phyloP scores from a whole-genome alignment of 352 stramenopile species.

The Phytophthora litchii region DNA sequence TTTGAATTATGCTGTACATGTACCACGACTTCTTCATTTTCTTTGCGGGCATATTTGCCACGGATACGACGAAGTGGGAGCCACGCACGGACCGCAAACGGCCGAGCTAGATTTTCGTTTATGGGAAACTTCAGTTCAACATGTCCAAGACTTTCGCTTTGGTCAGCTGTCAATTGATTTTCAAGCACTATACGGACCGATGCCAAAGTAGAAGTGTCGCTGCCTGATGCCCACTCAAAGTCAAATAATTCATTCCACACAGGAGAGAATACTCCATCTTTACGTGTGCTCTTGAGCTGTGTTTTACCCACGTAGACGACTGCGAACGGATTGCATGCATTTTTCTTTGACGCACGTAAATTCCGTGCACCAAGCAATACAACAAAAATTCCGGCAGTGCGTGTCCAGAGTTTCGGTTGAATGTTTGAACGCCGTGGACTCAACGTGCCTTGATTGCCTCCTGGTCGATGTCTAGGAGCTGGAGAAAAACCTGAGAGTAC shows the following conservation, averaged over 20 bases:
- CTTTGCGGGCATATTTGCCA: conserved; percentile 29
- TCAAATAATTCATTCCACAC: conserved; percentile 85
- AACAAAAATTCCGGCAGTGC: conserved; percentile 52
- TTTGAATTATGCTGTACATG: conserved; percentile 9
- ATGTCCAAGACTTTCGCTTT: conserved; percentile 70
- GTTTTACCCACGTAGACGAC: conserved; percentile 59
- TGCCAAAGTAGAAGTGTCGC: conserved; percentile 6
- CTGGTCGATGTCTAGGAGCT: conserved; percentile 11
- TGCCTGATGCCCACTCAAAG: conserved; percentile 57
- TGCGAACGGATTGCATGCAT: conserved; percentile 76
- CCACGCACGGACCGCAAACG: conserved; percentile 57
- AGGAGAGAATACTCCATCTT: conserved; percentile 64
- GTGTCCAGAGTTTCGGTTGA: conserved; percentile 62
- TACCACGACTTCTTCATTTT: conserved; percentile 16
- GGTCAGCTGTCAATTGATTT: conserved; percentile 69
- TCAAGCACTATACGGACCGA: conserved; percentile 56
- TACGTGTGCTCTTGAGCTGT: conserved; percentile 69
- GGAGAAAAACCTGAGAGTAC: conserved; percentile 16
- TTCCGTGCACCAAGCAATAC: conserved; percentile 54
- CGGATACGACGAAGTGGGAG: conserved; percentile 50
- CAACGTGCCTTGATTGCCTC: conserved; percentile 6
- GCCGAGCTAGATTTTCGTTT: conserved; percentile 17
- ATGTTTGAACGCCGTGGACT: conserved; percentile 6
- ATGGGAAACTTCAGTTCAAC: conserved; percentile 49
- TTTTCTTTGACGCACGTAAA: conserved; percentile 63